Percentiles rank a stretch among this genome's conserved stretches.
phyloP scores from a whole-genome alignment of 2,329 filamentous ascomycete genomes.

The Colletotrichum costaricense region DNA sequence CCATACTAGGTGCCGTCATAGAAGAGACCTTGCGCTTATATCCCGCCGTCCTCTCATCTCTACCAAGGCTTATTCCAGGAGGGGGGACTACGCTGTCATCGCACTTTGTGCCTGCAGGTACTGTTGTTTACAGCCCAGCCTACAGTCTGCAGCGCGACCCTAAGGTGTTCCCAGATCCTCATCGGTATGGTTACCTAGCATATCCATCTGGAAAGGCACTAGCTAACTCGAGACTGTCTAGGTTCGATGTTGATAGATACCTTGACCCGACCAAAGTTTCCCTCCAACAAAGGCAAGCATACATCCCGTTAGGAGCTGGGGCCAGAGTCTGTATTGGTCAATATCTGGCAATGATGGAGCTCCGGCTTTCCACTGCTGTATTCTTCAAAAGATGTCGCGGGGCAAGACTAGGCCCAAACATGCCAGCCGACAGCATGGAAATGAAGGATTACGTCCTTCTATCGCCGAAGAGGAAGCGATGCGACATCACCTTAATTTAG shows the following conservation, averaged over 20 bases:
- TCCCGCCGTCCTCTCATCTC: conserved; percentile 49
- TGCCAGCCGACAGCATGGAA: conserved; percentile 50
- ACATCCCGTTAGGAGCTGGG: conserved; percentile 64
- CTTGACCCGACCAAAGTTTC: conserved; percentile 28
- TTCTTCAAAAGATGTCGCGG: conserved; percentile 62
- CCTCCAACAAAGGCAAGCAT: conserved; percentile 57
- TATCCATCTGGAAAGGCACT: neutral
- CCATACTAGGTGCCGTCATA: conserved; percentile 55
- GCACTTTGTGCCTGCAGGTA: conserved; percentile 51
- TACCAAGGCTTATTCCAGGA: conserved; percentile 53
- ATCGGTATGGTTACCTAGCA: conserved; percentile 27
- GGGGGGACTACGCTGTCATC: conserved; percentile 52
- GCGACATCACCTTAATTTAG: conserved; percentile 37
- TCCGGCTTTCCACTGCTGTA: conserved; percentile 60
- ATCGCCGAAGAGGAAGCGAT: conserved; percentile 44
- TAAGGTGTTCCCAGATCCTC: conserved; percentile 53
- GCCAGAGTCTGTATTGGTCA: conserved; percentile 62
- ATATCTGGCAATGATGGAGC: conserved; percentile 68
- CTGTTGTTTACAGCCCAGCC: conserved; percentile 53
- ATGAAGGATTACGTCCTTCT: conserved; percentile 46
- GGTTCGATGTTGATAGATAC: conserved; percentile 6
- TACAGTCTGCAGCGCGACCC: conserved; percentile 60
- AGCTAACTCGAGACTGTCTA: conserved; percentile 18
- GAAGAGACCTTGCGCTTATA: conserved; percentile 59
- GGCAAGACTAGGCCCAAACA: conserved; percentile 45